Evolutionary conservation across 2,329 filamentous ascomycete genomes (phyloP), one percentile per base, ranked within the genome.

Genomic region (Onygena corvina): DNA sequence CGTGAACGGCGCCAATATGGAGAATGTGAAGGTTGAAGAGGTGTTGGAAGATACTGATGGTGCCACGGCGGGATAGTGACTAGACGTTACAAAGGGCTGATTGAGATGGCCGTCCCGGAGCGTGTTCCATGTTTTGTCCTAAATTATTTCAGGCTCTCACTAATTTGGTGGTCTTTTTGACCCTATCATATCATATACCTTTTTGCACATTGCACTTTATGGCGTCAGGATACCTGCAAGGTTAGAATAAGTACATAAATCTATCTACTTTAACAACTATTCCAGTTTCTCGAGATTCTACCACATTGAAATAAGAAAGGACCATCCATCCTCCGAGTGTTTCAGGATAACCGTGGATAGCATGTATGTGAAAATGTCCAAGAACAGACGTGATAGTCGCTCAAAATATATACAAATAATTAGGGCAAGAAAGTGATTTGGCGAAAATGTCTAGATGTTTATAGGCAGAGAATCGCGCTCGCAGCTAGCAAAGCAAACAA

Each of bases 1-100:
- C 1, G 82, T 86, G 29, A 70, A 72, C 50, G 84, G 81, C 1
- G 81, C 84, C 14, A 69, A 68, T 31, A 61, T 57, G 48, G 67
- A 61, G 18, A 23, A 40, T 4, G 36, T 42, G 12, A 34, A 34
- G 35, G 47, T 44, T 31, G 47, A 52, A 16, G 50, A 52, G 11
- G 29, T 40, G 11, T 31, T 33, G 12, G 36, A 49, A 12, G 20
- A 16, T 18, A 18, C 27, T 29, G 33, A 49, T n/a, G 35, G 54
- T 25, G 55, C 57, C 21, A 6, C 12, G 12, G 38, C 20, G 12
- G 11, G 21, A 29, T n/a, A 29, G 21, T 27, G 38, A 29, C 21
- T 42, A 42, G 38, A 25, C 23, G 38, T 29, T 42, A 42, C 14
- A 23, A 25, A n/a, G 38, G 21, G 38, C 21, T 11, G 38, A 27